A percentile compares a stretch with the other conserved stretches of the same genome.
Conservation (phyloP, 2,329 filamentous ascomycete species). For the Paracorniculantispora psalliotae region DNA sequence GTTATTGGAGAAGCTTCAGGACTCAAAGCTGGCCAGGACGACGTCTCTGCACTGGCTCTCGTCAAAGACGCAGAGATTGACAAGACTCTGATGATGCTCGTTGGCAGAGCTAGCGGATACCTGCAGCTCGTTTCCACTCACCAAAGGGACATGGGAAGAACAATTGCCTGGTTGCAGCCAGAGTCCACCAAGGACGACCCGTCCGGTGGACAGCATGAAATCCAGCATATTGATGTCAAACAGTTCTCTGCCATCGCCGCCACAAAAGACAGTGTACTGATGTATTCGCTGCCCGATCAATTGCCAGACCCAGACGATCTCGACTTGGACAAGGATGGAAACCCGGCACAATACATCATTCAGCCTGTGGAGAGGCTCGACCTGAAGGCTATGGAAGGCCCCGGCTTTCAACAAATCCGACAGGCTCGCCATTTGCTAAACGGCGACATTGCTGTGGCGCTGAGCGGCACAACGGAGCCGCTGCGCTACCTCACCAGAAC, state of each 20-base stretch:
- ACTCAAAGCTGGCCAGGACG: constrained; percentile 34
- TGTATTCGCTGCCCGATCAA: constrained; percentile 14
- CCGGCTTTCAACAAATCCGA: background rate
- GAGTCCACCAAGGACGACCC: background rate
- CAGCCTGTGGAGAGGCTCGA: background rate
- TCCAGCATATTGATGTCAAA: constrained; percentile 16
- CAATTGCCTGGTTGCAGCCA: constrained; percentile 19
- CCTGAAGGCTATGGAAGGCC: background rate
- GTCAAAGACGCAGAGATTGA: constrained; percentile 22
- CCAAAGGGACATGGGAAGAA: constrained; percentile 22
- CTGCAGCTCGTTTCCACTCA: constrained; percentile 35
- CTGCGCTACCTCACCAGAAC: constrained; percentile 36
- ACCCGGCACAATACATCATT: background rate
- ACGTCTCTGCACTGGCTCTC: constrained; percentile 36
- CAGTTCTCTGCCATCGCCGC: constrained; percentile 15
- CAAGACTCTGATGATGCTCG: constrained; percentile 26
- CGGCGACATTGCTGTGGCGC: background rate
- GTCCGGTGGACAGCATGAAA: constrained; percentile 8
- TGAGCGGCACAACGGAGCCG: constrained; percentile 22
- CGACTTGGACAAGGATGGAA: background rate
- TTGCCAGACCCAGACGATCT: background rate
- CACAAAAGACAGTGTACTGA: constrained; percentile 15
- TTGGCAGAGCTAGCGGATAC: constrained; percentile 39
- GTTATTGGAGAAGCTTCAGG: constrained; percentile 29
- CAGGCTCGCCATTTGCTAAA: background rate